phyloP scores from a whole-genome alignment of 2,329 filamentous ascomycete genomes.

The Neofusicoccum cordaticola region DNA sequence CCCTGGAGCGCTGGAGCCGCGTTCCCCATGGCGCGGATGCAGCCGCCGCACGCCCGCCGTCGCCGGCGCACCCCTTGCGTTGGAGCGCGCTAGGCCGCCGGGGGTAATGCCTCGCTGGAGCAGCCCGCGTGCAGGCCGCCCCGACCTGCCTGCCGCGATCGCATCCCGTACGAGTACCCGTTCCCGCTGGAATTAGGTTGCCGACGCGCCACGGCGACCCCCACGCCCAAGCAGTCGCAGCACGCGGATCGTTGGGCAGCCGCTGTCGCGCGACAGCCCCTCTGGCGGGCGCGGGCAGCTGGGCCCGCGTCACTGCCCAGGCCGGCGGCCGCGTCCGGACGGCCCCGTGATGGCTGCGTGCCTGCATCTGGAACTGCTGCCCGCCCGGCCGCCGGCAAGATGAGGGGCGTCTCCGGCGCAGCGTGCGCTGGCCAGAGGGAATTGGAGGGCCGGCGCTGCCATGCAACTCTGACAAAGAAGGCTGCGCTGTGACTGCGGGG shows the following conservation, averaged over 20 bases:
- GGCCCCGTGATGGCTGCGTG: constrained; percentile 1
- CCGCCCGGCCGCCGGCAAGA: background rate
- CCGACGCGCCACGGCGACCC: constrained; percentile 7
- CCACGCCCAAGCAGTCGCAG: constrained; percentile 2
- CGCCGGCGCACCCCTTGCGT: background rate
- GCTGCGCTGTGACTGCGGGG: background rate
- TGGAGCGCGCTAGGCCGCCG: constrained; percentile 1
- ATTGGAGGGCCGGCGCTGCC: background rate
- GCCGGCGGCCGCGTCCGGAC: background rate
- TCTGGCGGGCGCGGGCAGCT: background rate
- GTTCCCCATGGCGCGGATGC: background rate
- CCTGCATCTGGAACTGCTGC: constrained; percentile 5
- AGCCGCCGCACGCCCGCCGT: background rate
- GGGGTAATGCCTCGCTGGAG: background rate
- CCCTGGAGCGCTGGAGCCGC: background rate
- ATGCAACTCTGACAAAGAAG: constrained; percentile 13
- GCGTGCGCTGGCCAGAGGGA: constrained; percentile 2
- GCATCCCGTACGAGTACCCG: background rate
- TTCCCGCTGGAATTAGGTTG: constrained; percentile 14
- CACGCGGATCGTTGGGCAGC: constrained; percentile 7
- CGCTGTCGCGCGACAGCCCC: background rate
- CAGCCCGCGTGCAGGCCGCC: background rate
- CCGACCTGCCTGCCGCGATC: constrained; percentile 4
- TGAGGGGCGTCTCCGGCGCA: constrained; percentile 4
- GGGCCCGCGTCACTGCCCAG: background rate